Base-by-base conservation (phyloP, 768 basidiomycete species). In the Calocybe gangraenosa region DNA sequence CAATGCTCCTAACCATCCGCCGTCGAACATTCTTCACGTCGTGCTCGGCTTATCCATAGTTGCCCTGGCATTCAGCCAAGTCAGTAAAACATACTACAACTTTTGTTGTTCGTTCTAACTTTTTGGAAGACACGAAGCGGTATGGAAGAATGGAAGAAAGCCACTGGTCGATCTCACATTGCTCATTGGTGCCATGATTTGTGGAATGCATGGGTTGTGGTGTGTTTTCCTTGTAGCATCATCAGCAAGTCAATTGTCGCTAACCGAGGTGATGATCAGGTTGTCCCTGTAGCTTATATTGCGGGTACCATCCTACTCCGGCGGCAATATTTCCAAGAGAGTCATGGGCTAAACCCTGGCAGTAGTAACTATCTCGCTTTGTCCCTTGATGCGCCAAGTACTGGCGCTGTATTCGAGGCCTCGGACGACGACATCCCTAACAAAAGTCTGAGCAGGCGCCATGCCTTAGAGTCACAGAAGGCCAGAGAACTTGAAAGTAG, bases 11-110 rank as follows among this genome's bases (percentile, higher is more conserved):
- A 60, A 61, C 14, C 80, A 78, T 41, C 81, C 77, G 17, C 71
- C 73, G 13, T 65, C 65, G 1, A 83, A 85, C 55, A 68, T 81
- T 49, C 36, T 76, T 7, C 84, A 87, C 51, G 74, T 79, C 34
- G 52, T 64, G 7, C 53, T 81, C 0, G 84, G 83, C 0, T 49
- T 83, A 21, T 53, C 59, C 1, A 65, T 76, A 42, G 66, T 85
- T 42, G 62, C 56, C 2, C 52, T 79, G 2, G 71, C 81, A 9
- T 76, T 79, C 57, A 69, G 68, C 52, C 75, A 80, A 66, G 79
- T 76, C 51, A 46, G 59, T 39, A n/a, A n/a, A n/a, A n/a, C 25
- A 50, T 11, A 11, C 17, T 46, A 54, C 57, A 51, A 41, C 39
- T 22, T 11, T 39, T 18, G 31, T 19, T 11, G 15, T 28, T 50